Conservation (phyloP, 371 early-diverging fungal genomes). For the Lichtheimia ornata region DNA sequence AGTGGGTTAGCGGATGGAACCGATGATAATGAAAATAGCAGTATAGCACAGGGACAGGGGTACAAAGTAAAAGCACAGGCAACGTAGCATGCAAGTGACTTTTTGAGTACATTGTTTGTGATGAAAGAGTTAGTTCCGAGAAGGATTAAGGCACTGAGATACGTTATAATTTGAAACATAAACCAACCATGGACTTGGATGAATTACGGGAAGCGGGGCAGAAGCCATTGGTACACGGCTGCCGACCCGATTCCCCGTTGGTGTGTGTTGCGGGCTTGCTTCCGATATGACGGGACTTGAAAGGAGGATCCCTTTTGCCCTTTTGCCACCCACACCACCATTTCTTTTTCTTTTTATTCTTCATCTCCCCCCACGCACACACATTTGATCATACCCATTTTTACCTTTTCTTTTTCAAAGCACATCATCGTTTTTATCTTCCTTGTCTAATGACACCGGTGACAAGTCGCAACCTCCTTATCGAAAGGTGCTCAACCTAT, state of each 20-base stretch:
- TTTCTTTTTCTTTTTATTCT: conserved; percentile 9
- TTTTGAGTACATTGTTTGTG: too few relatives aligned
- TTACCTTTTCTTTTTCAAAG: not conserved
- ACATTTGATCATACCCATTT: conserved; percentile 6
- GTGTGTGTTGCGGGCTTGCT: not conserved
- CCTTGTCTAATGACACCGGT: not conserved
- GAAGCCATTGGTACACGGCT: not conserved
- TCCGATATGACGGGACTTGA: conserved; percentile 1
- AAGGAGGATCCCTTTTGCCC: conserved; percentile 4
- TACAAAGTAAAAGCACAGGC: too few relatives aligned
- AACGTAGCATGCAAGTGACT: too few relatives aligned
- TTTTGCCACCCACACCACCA: conserved; percentile 8
- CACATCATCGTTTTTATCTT: not conserved
- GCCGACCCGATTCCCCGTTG: conserved; percentile 5
- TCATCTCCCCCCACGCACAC: not conserved
- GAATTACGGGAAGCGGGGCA: conserved; percentile 2
- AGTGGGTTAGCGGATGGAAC: too few relatives aligned
- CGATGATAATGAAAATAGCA: too few relatives aligned
- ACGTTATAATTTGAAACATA: conserved; percentile 1
- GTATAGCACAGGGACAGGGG: too few relatives aligned
- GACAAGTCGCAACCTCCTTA: conserved; percentile 18
- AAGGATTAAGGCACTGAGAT: not conserved
- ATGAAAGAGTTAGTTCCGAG: not conserved
- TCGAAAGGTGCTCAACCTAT: conserved; percentile 23
- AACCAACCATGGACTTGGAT: not conserved